Base-by-base conservation (phyloP, 108 stramenopile genomes). In the Epithemia pelagica region DNA sequence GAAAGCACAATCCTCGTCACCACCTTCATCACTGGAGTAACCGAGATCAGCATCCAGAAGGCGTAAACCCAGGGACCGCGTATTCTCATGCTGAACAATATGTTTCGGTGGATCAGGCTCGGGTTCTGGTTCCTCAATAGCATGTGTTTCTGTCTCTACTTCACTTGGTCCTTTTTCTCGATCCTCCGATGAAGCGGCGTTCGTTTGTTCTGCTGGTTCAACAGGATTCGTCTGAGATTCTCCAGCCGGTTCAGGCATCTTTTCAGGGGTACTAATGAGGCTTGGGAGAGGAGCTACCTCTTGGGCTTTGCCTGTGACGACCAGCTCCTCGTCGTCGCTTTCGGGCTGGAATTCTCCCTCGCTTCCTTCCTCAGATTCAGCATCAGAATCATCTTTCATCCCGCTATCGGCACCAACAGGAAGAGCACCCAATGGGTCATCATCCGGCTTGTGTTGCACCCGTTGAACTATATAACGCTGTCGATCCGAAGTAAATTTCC, bases 21-120 rank as follows among this genome's bases (percentile, higher is more conserved):
- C 92, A 46, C 89, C 92, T 82, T 94, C 92, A 58, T 94, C 92
- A 61, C 89, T 90, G 61, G 89, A 90, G 70, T 94, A 85, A 0
- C 88, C 92, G n/a, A 94, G 66, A 69, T 94, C 92, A 20, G 87
- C 56, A 30, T 78, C 84, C 52, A 94, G 75, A 15, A 94, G 65
- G 0, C 86, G 76, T 57, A 58, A 80, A 0, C 86, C 88, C 52
- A 90, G 67, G 22, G 81, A 86, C 23, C 78, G 75, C 10, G 92
- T 90, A n/a, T 83, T 80, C 66, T 90, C 86, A n/a, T 81, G 74
- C 28, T 75, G 82, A 32, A 74, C 23, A 19, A 82, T 64, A 46
- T 5, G 10, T 46, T 46, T 46, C 37, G 70, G 32, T 20, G 71
- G 52, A 30, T 67, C 55, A 58, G 62, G 68, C 29, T 63, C 60